phyloP scores from a whole-genome alignment of 495 filamentous ascomycete species.

The Neurospora tetraspora region DNA sequence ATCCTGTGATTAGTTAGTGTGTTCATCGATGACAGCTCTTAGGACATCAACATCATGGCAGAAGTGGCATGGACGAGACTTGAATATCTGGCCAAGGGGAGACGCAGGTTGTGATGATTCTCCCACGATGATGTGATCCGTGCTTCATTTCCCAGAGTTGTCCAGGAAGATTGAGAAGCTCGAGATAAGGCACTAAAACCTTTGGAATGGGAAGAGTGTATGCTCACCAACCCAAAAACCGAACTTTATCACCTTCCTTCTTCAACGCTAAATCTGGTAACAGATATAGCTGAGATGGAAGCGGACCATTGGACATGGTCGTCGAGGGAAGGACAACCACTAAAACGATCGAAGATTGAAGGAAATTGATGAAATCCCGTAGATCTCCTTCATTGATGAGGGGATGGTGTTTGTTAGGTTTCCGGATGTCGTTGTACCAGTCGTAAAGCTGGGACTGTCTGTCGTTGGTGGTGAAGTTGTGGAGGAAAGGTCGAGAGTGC shows the following conservation, averaged over 20 bases:
- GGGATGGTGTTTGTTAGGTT: neutral
- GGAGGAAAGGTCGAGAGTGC: neutral
- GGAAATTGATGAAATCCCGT: neutral
- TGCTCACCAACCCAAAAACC: constrained; percentile 84
- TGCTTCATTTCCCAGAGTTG: neutral
- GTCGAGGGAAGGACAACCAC: neutral
- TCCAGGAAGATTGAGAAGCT: neutral
- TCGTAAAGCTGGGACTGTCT: neutral
- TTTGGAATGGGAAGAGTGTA: constrained; percentile 15
- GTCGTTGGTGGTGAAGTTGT: neutral
- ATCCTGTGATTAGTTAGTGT: constrained; percentile 4
- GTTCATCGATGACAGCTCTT: neutral
- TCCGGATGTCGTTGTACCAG: neutral
- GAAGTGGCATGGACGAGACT: neutral
- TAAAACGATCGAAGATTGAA: neutral
- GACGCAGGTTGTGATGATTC: neutral
- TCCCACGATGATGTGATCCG: neutral
- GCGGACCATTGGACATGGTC: constrained; percentile 46
- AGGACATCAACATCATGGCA: neutral
- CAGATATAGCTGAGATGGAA: constrained; percentile 56
- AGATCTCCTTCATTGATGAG: neutral
- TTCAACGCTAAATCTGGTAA: constrained; percentile 50
- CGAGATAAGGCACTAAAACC: constrained; percentile 2
- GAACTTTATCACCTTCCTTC: constrained; percentile 60
- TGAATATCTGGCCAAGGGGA: neutral